These are phyloP conservation scores for Psilocybe cubensis DNA, from an alignment of 768 basidiomycete genomes.

Conservation along the genomic window DNA sequence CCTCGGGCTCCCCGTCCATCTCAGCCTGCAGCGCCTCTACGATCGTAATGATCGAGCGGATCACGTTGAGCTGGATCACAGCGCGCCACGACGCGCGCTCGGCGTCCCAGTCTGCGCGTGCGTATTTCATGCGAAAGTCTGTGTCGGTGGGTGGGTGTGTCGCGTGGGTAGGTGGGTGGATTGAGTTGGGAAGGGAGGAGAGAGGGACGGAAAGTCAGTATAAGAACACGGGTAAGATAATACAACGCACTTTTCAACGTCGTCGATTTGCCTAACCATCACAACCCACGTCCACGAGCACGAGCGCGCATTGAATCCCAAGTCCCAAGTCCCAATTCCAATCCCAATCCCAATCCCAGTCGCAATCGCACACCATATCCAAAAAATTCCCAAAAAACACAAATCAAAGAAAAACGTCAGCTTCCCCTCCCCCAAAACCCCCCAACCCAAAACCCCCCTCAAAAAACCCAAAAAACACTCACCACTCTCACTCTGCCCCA, in stretches of 20 bases:
- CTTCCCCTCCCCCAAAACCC: too few species aligned
- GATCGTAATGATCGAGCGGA: conserved; percentile 66
- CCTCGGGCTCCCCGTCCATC: conserved; percentile 33
- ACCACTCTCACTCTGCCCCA: conserved; percentile 69
- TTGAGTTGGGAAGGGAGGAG: too few species aligned
- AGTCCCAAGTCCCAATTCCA: too few species aligned
- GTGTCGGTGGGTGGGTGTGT: not conserved
- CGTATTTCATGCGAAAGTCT: conserved; percentile 77
- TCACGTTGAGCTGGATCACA: conserved; percentile 79
- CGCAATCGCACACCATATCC: too few species aligned
- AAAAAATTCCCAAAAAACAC: too few species aligned
- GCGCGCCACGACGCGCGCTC: conserved; percentile 76
- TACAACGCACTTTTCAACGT: conserved; percentile 56
- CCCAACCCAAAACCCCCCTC: too few species aligned
- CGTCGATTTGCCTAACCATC: conserved; percentile 54
- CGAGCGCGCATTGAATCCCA: not conserved
- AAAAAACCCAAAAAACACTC: too few species aligned
- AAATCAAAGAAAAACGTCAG: too few species aligned
- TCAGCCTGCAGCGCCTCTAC: conserved; percentile 62
- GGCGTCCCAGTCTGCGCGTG: conserved; percentile 58
- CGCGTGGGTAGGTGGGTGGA: not conserved
- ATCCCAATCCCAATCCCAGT: too few species aligned
- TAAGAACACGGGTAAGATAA: not conserved
- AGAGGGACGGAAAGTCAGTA: not conserved
- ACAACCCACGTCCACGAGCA: not conserved